Conservation (phyloP, 208 protist species). For the Leishmania lainsoni region DNA sequence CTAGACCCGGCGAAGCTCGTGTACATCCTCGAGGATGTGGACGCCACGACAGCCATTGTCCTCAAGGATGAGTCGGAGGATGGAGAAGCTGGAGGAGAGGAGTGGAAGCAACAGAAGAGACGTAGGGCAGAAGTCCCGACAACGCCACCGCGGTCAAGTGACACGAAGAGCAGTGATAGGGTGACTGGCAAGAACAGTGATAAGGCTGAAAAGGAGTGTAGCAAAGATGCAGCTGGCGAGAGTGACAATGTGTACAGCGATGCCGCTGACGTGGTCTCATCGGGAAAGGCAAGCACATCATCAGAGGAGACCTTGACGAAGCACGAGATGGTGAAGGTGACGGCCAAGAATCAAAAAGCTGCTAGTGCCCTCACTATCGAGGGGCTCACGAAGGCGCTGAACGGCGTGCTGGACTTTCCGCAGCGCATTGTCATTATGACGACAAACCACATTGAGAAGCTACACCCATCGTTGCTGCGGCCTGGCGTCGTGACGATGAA, state of each 20-base stretch:
- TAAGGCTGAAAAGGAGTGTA: too few relatives aligned
- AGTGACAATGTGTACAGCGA: too few relatives aligned
- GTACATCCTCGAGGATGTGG: constrained; percentile 89
- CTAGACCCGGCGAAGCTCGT: constrained; percentile 70
- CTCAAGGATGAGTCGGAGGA: constrained; percentile 32
- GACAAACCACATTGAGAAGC: constrained; percentile 93
- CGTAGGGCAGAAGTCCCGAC: background rate
- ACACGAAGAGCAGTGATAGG: background rate
- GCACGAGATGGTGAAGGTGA: constrained; percentile 29
- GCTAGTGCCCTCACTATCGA: constrained; percentile 48
- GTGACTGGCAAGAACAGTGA: background rate
- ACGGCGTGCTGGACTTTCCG: constrained; percentile 90
- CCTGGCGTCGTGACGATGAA: constrained; percentile 92
- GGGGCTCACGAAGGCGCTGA: constrained; percentile 93
- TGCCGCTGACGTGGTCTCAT: background rate
- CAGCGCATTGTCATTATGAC: constrained; percentile 93
- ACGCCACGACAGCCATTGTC: constrained; percentile 71
- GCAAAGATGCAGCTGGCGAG: too few relatives aligned
- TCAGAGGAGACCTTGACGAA: constrained; percentile 9
- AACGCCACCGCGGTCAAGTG: background rate
- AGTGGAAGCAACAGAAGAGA: background rate
- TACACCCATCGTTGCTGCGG: constrained; percentile 83
- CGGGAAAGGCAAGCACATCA: constrained; percentile 6
- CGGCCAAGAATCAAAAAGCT: constrained; percentile 10
- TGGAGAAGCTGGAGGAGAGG: background rate